These are phyloP conservation scores for Suillus lakei DNA, from an alignment of 768 basidiomycete genomes.

Conservation along the genomic window DNA sequence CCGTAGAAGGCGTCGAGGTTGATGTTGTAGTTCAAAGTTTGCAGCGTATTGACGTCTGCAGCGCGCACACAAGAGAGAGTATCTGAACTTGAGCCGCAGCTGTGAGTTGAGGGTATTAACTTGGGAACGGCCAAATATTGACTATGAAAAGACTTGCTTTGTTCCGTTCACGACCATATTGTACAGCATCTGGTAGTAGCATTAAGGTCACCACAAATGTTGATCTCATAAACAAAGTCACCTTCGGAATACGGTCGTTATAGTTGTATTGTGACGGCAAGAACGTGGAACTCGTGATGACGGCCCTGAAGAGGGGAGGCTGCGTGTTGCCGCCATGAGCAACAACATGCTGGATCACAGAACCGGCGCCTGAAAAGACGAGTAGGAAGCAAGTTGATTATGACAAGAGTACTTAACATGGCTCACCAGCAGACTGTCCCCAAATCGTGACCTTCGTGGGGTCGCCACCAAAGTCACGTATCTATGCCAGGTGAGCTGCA, in stretches of 20 bases:
- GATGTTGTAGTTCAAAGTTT: conserved; percentile 39
- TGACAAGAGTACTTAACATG: not conserved
- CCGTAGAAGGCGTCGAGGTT: conserved; percentile 40
- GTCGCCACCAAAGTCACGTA: conserved; percentile 39
- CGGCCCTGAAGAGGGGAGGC: conserved; percentile 48
- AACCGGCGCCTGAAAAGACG: conserved; percentile 44
- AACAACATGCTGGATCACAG: conserved; percentile 53
- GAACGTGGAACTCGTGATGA: conserved; percentile 50
- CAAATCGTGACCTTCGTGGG: conserved; percentile 37
- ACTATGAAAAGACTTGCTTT: conserved; percentile 33
- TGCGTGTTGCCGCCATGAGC: conserved; percentile 50
- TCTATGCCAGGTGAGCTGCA: conserved; percentile 20
- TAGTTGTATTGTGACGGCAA: conserved; percentile 51
- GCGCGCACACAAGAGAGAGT: conserved; percentile 46
- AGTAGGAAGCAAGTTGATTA: not conserved
- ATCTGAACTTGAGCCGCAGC: conserved; percentile 40
- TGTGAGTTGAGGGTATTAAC: conserved; percentile 17
- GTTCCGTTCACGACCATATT: conserved; percentile 37
- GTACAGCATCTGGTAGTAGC: conserved; percentile 34
- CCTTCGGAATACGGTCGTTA: conserved; percentile 46
- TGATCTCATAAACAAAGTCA: conserved; percentile 16
- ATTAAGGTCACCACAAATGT: not conserved
- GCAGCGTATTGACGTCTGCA: conserved; percentile 34
- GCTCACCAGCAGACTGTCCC: conserved; percentile 35
- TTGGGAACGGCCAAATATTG: not conserved